These are phyloP conservation scores for Arctium lappa DNA, from an alignment of 129 eudicot genomes.

Conservation along the genomic window DNA sequence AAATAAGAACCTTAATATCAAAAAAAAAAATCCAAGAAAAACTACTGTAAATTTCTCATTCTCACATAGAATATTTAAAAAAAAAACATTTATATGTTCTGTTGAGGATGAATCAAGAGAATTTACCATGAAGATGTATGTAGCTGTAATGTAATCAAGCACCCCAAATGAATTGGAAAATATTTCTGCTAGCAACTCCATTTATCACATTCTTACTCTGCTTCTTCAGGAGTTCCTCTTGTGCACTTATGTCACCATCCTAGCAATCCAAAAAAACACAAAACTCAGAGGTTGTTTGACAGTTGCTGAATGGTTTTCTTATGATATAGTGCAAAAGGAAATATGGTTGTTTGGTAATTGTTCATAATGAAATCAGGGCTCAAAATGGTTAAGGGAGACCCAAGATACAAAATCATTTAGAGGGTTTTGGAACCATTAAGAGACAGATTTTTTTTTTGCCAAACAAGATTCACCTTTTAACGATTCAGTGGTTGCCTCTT, in stretches of 20 bases:
- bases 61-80: neutral
- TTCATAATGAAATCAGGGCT: no score
- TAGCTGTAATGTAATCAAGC: constrained; percentile 25
- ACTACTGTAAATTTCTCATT: neutral
- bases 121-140: neutral
- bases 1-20: neutral
- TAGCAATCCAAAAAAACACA: constrained; percentile 17
- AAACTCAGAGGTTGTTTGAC: no score
- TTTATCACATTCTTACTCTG: constrained; percentile 53
- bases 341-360: no score
- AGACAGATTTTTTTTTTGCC: no score
- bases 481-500: no score
- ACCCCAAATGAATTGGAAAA: constrained; percentile 81
- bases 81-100: neutral
- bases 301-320: no score
- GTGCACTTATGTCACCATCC: constrained; percentile 79
- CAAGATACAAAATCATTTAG: no score
- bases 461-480: no score
- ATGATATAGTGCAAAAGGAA: no score
- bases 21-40: no score
- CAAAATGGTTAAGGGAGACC: no score
- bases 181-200: constrained; percentile 82
- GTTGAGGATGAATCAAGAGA: neutral
- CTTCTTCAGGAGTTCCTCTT: constrained; percentile 83
- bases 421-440: no score